A percentile compares a stretch with the other conserved stretches of the same genome.
phyloP scores from a whole-genome alignment of 1,284 basidiomycete genomes.

The Tilletia horrida region DNA sequence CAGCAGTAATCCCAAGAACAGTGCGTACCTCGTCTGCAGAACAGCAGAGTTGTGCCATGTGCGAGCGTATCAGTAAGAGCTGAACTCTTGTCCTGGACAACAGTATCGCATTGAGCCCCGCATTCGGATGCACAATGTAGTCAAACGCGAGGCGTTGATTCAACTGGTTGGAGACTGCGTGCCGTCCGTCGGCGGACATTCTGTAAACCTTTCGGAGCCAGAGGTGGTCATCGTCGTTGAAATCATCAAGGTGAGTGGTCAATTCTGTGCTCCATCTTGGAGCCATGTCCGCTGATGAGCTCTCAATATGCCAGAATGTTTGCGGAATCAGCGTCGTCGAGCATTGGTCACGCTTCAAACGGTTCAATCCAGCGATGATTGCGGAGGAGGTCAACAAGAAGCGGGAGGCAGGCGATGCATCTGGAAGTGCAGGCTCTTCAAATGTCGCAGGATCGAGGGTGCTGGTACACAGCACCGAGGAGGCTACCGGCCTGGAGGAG shows the following conservation, averaged over 20 bases:
- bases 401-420: conserved; percentile 12
- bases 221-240: conserved; percentile 44
- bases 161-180: conserved; percentile 34
- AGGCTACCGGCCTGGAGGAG: background rate
- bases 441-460: background rate
- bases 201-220: conserved; percentile 35
- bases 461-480: background rate
- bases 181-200: conserved; percentile 25
- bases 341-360: conserved; percentile 36
- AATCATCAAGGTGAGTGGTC: conserved; percentile 26
- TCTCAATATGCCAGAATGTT: conserved; percentile 26
- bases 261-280: background rate
- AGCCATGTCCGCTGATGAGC: background rate
- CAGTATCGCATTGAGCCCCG: conserved; percentile 41
- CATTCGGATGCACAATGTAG: conserved; percentile 38
- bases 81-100: background rate
- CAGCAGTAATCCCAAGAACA: conserved; percentile 15
- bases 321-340: conserved; percentile 38
- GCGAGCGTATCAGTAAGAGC: no score
- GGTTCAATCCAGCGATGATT: conserved; percentile 39
- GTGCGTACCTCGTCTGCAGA: background rate
- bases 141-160: conserved; percentile 40
- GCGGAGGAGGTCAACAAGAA: conserved; percentile 28
- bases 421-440: background rate
- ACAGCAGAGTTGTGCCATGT: no score